Evolutionary conservation across 768 basidiomycete genomes (phyloP).

Genomic region (Agrocybe chaxingu): DNA sequence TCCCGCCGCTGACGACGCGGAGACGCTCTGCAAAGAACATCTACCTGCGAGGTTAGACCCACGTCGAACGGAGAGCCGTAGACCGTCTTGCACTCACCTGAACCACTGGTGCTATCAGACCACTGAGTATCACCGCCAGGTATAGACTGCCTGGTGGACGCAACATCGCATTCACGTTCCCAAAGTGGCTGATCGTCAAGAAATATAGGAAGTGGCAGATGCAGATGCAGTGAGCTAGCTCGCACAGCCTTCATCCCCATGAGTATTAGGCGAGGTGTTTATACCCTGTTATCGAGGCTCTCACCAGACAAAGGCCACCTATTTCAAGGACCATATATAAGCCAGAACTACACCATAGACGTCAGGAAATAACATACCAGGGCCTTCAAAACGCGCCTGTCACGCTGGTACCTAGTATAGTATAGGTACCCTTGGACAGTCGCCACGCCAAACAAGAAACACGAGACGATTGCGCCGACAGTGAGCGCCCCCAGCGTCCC

Average conservation of each 20-base stretch:
- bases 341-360: background rate
- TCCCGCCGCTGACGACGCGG: background rate
- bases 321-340: background rate
- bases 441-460: slow-evolving; percentile 6
- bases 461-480: slow-evolving; percentile 2
- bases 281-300: background rate
- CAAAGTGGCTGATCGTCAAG: slow-evolving; percentile 2
- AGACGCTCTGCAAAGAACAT: slow-evolving; percentile 5
- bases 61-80: background rate
- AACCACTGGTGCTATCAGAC: background rate
- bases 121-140: background rate
- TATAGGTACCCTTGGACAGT: slow-evolving; percentile 8
- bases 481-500: slow-evolving; percentile 3
- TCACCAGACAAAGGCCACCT: slow-evolving; percentile 6
- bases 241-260: background rate
- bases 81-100: background rate
- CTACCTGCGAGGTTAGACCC: background rate
- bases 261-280: background rate
- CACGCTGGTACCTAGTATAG: slow-evolving; percentile 2
- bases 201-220: slow-evolving; percentile 1
- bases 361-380: background rate
- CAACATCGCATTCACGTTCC: background rate
- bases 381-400: background rate
- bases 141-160: background rate
- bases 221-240: slow-evolving; percentile 4